phyloP scores from a whole-genome alignment of 768 basidiomycete species.

The Tricholoma matsutake region DNA sequence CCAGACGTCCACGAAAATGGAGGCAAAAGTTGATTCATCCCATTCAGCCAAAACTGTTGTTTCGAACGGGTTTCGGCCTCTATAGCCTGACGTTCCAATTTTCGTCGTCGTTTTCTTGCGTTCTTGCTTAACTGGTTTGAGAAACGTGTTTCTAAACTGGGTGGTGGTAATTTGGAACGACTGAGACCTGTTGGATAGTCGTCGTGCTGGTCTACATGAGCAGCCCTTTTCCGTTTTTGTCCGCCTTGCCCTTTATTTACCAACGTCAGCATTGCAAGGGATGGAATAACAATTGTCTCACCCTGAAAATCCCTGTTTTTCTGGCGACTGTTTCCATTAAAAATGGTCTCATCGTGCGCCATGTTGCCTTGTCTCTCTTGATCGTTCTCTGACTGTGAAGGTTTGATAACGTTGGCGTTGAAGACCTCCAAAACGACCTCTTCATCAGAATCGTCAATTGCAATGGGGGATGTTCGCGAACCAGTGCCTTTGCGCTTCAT shows the following conservation, averaged over 20 bases:
- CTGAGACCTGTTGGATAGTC: constrained; percentile 6
- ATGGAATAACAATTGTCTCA: constrained; percentile 1
- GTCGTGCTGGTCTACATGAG: background rate
- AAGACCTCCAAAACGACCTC: constrained; percentile 32
- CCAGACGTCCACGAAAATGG: constrained; percentile 1
- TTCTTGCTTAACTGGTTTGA: constrained; percentile 29
- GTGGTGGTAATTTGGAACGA: constrained; percentile 4
- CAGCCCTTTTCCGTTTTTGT: constrained; percentile 14
- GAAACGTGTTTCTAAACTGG: background rate
- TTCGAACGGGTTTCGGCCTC: constrained; percentile 22
- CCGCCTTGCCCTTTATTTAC: background rate
- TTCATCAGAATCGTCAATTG: constrained; percentile 40
- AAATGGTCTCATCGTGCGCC: background rate
- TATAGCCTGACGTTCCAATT: constrained; percentile 30
- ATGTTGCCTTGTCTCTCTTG: background rate
- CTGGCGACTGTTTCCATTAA: background rate
- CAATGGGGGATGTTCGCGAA: constrained; percentile 34
- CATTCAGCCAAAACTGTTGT: constrained; percentile 9
- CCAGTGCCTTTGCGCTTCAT: constrained; percentile 27
- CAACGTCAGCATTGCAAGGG: background rate
- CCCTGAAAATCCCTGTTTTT: constrained; percentile 3
- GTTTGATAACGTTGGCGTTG: constrained; percentile 6
- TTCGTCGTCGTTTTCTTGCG: constrained; percentile 38
- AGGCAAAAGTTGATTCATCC: constrained; percentile 2
- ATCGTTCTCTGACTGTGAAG: background rate